Percentiles rank a stretch among this genome's conserved stretches.
Evolutionary conservation across 495 filamentous ascomycete genomes (phyloP).

Genomic region (Choiromyces venosus): DNA sequence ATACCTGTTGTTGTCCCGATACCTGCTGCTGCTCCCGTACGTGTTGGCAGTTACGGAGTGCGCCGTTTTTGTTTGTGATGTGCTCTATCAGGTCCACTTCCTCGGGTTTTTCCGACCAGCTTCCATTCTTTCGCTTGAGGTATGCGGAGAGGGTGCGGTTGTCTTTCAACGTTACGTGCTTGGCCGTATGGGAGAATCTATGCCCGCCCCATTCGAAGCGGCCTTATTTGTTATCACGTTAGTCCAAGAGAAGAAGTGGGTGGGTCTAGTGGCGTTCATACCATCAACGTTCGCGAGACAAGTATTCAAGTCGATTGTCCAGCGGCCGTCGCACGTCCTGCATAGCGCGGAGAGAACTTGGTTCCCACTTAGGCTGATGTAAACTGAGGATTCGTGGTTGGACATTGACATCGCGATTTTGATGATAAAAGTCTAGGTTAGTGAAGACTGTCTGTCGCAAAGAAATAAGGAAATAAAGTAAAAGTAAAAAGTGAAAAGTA

Average conservation of each 20-base stretch:
- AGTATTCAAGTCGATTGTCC: slow-evolving; percentile 29
- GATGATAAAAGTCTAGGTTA: neutral
- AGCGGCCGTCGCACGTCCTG: slow-evolving; percentile 28
- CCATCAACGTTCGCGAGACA: slow-evolving; percentile 28
- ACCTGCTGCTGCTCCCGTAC: slow-evolving; percentile 2
- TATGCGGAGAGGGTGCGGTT: slow-evolving; percentile 26
- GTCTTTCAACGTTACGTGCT: slow-evolving; percentile 19
- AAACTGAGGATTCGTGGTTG: slow-evolving; percentile 30
- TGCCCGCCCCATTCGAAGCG: slow-evolving; percentile 26
- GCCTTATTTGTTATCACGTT: slow-evolving; percentile 11
- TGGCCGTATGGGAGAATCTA: slow-evolving; percentile 25
- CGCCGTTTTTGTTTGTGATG: slow-evolving; percentile 27
- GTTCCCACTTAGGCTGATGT: slow-evolving; percentile 30
- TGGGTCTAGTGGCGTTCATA: neutral
- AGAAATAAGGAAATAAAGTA: neutral
- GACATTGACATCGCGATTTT: slow-evolving; percentile 17
- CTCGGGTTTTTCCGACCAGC: slow-evolving; percentile 24
- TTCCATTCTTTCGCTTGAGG: slow-evolving; percentile 29
- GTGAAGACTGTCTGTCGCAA: neutral
- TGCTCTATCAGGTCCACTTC: slow-evolving; percentile 25
- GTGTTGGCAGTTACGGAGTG: slow-evolving; percentile 17
- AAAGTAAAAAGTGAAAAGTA: too few species aligned
- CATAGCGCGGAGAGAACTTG: slow-evolving; percentile 35
- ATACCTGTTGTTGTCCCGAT: too few species aligned
- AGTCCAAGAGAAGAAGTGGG: slow-evolving; percentile 3